phyloP scores from a whole-genome alignment of 2,329 filamentous ascomycete species.

The Cryphonectria carpinicola region DNA sequence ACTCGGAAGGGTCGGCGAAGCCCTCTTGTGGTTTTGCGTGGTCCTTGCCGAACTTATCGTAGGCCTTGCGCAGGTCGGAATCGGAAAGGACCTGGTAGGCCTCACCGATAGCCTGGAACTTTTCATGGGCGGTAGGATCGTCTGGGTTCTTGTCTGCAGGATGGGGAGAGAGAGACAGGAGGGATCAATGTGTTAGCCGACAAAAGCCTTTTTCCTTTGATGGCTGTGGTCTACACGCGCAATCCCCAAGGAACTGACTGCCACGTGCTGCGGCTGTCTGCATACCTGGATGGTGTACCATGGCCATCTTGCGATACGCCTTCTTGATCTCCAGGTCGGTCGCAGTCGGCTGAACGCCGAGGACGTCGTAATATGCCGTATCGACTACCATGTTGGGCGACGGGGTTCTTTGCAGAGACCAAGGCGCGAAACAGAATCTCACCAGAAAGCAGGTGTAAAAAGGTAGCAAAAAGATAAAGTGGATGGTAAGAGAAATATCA shows the following conservation, averaged over 20 bases:
- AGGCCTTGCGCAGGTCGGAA: slow-evolving; percentile 82
- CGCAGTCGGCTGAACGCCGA: slow-evolving; percentile 83
- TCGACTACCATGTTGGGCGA: slow-evolving; percentile 75
- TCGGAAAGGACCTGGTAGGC: slow-evolving; percentile 84
- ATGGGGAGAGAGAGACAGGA: slow-evolving; percentile 22
- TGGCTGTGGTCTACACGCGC: not conserved
- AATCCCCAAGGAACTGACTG: not conserved
- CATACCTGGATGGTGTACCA: slow-evolving; percentile 85
- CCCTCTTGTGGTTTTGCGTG: slow-evolving; percentile 87
- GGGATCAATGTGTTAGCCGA: not conserved
- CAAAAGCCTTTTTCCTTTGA: not conserved
- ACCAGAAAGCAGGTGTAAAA: not conserved
- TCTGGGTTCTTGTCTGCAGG: slow-evolving; percentile 90
- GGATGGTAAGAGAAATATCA: not conserved
- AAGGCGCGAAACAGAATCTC: not conserved
- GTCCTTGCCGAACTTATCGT: slow-evolving; percentile 98
- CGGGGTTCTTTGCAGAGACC: slow-evolving; percentile 5
- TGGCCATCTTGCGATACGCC: slow-evolving; percentile 92
- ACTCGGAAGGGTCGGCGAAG: slow-evolving; percentile 94
- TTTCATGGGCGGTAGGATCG: slow-evolving; percentile 89
- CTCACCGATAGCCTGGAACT: slow-evolving; percentile 86
- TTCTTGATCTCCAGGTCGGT: slow-evolving; percentile 95
- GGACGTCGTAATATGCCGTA: slow-evolving; percentile 84
- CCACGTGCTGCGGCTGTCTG: not conserved
- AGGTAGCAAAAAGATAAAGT: not conserved